phyloP scores from a whole-genome alignment of 2,329 filamentous ascomycete genomes.

The Diaporthe vaccinii region DNA sequence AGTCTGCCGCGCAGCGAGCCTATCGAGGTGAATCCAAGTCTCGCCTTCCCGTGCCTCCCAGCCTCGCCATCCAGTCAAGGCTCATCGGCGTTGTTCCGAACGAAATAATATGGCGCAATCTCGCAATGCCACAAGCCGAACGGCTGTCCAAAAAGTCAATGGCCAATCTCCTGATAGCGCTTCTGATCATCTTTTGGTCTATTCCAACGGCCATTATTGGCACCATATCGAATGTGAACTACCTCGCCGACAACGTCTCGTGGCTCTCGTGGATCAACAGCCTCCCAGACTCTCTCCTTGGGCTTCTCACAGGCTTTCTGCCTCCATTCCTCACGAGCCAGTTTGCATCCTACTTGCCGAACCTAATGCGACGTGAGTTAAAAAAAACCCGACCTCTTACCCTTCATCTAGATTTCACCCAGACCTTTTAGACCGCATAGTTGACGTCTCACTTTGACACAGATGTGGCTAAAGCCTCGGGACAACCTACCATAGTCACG shows the following conservation, averaged over 20 bases:
- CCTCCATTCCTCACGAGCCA: slow-evolving; percentile 68
- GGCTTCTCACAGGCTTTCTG: slow-evolving; percentile 83
- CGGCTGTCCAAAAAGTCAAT: slow-evolving; percentile 40
- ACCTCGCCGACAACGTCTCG: slow-evolving; percentile 72
- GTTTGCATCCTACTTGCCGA: slow-evolving; percentile 67
- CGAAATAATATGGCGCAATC: slow-evolving; percentile 81
- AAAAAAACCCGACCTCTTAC: not conserved
- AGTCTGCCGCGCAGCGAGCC: slow-evolving; percentile 86
- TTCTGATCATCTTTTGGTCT: slow-evolving; percentile 82
- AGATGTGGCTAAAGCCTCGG: slow-evolving; percentile 79
- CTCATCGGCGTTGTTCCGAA: slow-evolving; percentile 84
- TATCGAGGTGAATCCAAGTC: slow-evolving; percentile 83
- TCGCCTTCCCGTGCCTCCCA: slow-evolving; percentile 69
- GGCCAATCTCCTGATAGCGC: slow-evolving; percentile 36
- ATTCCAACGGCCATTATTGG: slow-evolving; percentile 84
- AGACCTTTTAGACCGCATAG: not conserved
- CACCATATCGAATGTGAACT: slow-evolving; percentile 85
- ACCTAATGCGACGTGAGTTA: slow-evolving; percentile 76
- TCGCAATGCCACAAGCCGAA: slow-evolving; percentile 40
- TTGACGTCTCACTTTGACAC: slow-evolving; percentile 29
- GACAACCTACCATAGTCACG: slow-evolving; percentile 77
- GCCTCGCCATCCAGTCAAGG: slow-evolving; percentile 84
- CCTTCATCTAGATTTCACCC: slow-evolving; percentile 39
- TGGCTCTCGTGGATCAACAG: slow-evolving; percentile 82
- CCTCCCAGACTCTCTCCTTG: slow-evolving; percentile 87